Evolutionary conservation across 768 basidiomycete genomes (phyloP).

Genomic region (Termitomyces sp.): DNA sequence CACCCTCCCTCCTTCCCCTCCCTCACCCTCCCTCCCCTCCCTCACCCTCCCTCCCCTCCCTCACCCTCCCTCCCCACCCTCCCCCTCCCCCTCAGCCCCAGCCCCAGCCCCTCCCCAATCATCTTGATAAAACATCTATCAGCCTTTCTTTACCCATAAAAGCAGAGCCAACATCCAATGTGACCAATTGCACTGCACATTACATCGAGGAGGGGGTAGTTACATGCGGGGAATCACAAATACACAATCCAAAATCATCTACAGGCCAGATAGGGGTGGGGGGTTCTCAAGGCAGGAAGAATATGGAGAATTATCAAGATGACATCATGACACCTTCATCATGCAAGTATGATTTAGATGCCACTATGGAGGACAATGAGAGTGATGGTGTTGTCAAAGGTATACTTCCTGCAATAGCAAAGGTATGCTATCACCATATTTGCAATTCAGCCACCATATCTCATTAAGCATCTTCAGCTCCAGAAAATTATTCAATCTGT

Average conservation of each 20-base stretch:
- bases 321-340: background rate
- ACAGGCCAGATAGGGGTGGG: too few relatives aligned
- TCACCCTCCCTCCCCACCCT: too few relatives aligned
- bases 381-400: background rate
- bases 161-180: too few relatives aligned
- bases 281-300: background rate
- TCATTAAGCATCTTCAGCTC: conserved; percentile 16
- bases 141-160: too few relatives aligned
- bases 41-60: too few relatives aligned
- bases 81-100: too few relatives aligned
- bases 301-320: background rate
- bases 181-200: too few relatives aligned
- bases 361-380: background rate
- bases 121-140: conserved; percentile 82
- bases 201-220: too few relatives aligned
- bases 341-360: background rate
- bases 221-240: too few relatives aligned
- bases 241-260: too few relatives aligned
- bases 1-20: too few relatives aligned
- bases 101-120: conserved; percentile 9
- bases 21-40: too few relatives aligned
- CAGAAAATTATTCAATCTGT: conserved; percentile 23
- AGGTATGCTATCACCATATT: background rate
- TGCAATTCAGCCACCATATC: background rate
- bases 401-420: background rate